Evolutionary conservation across 2,329 filamentous ascomycete species (phyloP).

Genomic region (Chrysosporium queenslandicum): DNA sequence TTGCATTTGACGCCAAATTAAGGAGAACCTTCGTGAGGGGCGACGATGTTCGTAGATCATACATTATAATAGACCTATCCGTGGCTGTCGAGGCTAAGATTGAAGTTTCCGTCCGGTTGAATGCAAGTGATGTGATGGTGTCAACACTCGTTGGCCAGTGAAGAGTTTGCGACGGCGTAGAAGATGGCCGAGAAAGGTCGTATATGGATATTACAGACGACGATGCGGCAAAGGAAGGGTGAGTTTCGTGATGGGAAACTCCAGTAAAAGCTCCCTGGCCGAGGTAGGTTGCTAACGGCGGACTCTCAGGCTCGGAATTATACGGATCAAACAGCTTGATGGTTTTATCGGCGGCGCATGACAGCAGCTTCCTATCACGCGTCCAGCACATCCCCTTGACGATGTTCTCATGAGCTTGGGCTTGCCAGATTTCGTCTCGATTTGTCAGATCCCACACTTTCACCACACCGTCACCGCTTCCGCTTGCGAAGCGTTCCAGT

Average conservation of each 20-base stretch:
- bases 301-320: slow-evolving; percentile 54
- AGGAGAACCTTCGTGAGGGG: slow-evolving; percentile 73
- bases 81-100: slow-evolving; percentile 75
- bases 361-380: slow-evolving; percentile 69
- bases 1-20: slow-evolving; percentile 69
- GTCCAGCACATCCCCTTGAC: slow-evolving; percentile 91
- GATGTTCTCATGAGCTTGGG: slow-evolving; percentile 80
- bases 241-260: slow-evolving; percentile 69
- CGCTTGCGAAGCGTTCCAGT: slow-evolving; percentile 66
- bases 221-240: slow-evolving; percentile 65
- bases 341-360: slow-evolving; percentile 74
- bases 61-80: slow-evolving; percentile 79
- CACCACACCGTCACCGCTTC: slow-evolving; percentile 81
- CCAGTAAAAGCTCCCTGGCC: slow-evolving; percentile 74
- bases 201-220: slow-evolving; percentile 77
- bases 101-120: slow-evolving; percentile 91
- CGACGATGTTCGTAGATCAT: slow-evolving; percentile 78
- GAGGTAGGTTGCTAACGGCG: slow-evolving; percentile 76
- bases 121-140: slow-evolving; percentile 77
- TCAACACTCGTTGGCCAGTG: slow-evolving; percentile 81
- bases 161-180: slow-evolving; percentile 67
- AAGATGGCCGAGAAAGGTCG: slow-evolving; percentile 68
- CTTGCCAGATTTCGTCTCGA: slow-evolving; percentile 63
- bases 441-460: slow-evolving; percentile 82
- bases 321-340: slow-evolving; percentile 91